Base-by-base conservation (phyloP, 2,329 filamentous ascomycete species). In the Chalaropsis ovoidea region DNA sequence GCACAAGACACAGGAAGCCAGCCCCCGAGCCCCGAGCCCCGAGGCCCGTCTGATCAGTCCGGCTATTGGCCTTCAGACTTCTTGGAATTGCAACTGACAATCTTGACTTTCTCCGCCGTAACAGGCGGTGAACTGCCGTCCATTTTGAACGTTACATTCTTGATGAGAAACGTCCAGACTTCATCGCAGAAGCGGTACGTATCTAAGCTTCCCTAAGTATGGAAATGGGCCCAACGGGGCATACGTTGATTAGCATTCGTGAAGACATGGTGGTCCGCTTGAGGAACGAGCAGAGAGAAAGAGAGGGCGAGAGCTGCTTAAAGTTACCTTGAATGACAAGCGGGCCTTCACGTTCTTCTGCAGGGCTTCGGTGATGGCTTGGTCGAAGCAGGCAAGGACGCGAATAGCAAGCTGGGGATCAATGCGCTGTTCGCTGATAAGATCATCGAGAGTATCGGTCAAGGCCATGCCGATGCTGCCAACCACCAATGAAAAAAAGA, bases 171-270 rank as follows among this genome's bases (percentile, higher is more conserved):
- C 1, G 94, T 99, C 94, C 94, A 99, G 67, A 99, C 94, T 78
- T 99, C 94, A 77, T 99, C 94, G 79, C 94, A 99, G 82, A 99
- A 99, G 71, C 94, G 88, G 80, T 99, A 99, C 17, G 94, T 97
- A 75, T 97, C 92, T 69, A 99, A 86, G 74, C 95, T 94, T 61
- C 94, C 94, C 93, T 96, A 35, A 22, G 52, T 1, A 35, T 56
- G 15, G 13, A 15, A 27, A 54, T 39, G 31, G 43, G 52, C 39
- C 61, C 61, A 49, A 6, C 15, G 35, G 31, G 10, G 31, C 22
- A 24, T 62, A 49, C 15, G 31, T 56, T 22, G 42, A 45, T 47
- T 41, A 56, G 35, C 13, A n/a, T 19, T 62, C 39, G 19, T 58
- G 15, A 24, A 7, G 22, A 42, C 52, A 52, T 39, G 10, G n/a